Evolutionary conservation across 352 stramenopile species (phyloP).

Genomic region (Phytophthora multivora): DNA sequence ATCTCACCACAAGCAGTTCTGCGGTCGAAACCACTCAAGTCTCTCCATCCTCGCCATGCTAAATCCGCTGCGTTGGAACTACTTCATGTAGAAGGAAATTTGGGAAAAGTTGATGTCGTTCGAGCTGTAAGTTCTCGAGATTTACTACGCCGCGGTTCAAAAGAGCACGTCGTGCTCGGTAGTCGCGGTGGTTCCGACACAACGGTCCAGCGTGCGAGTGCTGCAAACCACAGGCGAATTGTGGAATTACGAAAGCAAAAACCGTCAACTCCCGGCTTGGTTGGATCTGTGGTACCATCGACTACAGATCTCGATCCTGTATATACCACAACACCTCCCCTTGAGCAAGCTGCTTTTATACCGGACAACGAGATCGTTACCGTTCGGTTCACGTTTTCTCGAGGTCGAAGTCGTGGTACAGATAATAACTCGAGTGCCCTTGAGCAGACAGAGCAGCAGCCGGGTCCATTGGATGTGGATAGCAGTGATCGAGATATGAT

Average conservation of each 20-base stretch:
- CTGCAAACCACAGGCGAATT: constrained; percentile 63
- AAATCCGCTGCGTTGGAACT: not conserved
- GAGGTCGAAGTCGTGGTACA: constrained; percentile 22
- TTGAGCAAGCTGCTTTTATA: constrained; percentile 9
- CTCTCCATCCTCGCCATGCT: constrained; percentile 16
- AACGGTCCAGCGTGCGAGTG: constrained; percentile 27
- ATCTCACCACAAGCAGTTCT: constrained; percentile 48
- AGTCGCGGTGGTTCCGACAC: constrained; percentile 3
- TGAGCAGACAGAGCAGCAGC: constrained; percentile 1
- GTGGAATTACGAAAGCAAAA: constrained; percentile 58
- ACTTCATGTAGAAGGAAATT: constrained; percentile 11
- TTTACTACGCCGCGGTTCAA: constrained; percentile 14
- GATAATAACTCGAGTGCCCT: not conserved
- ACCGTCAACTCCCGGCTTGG: not conserved
- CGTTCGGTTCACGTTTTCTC: constrained; percentile 66
- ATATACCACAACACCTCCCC: too few species aligned
- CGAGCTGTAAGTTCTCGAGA: constrained; percentile 9
- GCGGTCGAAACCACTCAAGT: constrained; percentile 31
- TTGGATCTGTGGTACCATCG: not conserved
- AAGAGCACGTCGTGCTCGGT: not conserved
- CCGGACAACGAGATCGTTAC: constrained; percentile 49
- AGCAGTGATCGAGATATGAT: constrained; percentile 22
- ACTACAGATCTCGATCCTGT: not conserved
- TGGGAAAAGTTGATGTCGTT: constrained; percentile 4
- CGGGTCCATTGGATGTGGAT: constrained; percentile 11